A percentile compares a stretch with the other conserved stretches of the same genome.
Conservation (phyloP, 2,329 filamentous ascomycete species). For the Xylariaceae sp. region DNA sequence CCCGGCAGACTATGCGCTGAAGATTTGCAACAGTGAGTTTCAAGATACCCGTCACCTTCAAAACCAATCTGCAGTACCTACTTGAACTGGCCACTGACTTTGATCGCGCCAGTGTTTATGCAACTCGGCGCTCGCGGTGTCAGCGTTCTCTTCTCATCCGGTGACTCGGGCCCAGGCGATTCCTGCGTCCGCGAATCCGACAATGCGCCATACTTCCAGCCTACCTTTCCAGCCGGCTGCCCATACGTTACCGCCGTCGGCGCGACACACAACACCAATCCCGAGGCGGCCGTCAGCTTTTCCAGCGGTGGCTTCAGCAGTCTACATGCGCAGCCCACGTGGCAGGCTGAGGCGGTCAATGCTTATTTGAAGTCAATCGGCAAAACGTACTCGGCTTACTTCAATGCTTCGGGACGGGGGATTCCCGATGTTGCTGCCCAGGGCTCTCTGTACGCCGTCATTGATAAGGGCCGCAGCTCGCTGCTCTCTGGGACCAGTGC, state of each 20-base stretch:
- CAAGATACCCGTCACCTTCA: too few relatives aligned
- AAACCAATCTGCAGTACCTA: too few relatives aligned
- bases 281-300: constrained; percentile 33
- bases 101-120: constrained; percentile 45
- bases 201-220: constrained; percentile 28
- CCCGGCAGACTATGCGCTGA: constrained; percentile 53
- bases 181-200: constrained; percentile 55
- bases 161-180: constrained; percentile 59
- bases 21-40: constrained; percentile 49
- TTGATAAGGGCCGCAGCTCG: constrained; percentile 24
- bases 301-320: constrained; percentile 36
- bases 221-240: constrained; percentile 38
- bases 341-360: constrained; percentile 28
- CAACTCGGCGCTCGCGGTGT: constrained; percentile 61
- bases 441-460: constrained; percentile 44
- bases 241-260: constrained; percentile 56
- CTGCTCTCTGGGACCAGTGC: constrained; percentile 30
- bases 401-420: constrained; percentile 33
- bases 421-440: constrained; percentile 40
- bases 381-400: constrained; percentile 32
- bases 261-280: constrained; percentile 39
- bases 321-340: constrained; percentile 31
- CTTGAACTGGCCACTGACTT: too few relatives aligned
- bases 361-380: constrained; percentile 32
- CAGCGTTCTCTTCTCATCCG: constrained; percentile 54